A percentile compares a stretch with the other conserved stretches of the same genome.
Evolutionary conservation across 306 rosid species (phyloP).

Genomic region (Gillenia trifoliata): DNA sequence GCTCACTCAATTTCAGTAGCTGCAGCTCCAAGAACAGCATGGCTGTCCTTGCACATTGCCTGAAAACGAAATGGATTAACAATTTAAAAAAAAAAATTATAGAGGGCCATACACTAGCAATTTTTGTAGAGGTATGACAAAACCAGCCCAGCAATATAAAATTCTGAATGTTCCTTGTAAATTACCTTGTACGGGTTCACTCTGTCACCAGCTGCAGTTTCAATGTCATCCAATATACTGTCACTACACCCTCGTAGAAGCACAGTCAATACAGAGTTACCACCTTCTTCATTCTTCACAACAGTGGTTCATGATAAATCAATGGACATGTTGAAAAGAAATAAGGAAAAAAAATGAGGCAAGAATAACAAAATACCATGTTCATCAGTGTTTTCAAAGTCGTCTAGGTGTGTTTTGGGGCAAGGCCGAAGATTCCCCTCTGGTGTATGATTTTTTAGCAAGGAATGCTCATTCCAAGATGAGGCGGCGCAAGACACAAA

Average conservation of each 20-base stretch:
- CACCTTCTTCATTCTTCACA: conserved; percentile 80
- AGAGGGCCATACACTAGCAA: background rate
- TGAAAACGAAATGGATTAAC: conserved; percentile 31
- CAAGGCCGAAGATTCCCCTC: too few relatives aligned
- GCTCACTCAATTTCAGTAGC: conserved; percentile 95
- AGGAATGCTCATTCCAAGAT: too few relatives aligned
- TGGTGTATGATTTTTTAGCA: too few relatives aligned
- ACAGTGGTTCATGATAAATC: conserved; percentile 39
- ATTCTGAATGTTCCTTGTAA: background rate
- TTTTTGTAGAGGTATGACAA: background rate
- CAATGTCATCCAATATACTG: conserved; percentile 84
- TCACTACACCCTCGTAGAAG: conserved; percentile 75
- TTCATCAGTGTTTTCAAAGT: background rate
- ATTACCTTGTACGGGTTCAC: conserved; percentile 82
- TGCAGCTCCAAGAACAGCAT: conserved; percentile 82
- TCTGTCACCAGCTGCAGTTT: conserved; percentile 92
- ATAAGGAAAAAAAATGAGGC: background rate
- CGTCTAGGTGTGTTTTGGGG: too few relatives aligned
- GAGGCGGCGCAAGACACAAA: too few relatives aligned
- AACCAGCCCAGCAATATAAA: background rate
- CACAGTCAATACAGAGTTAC: conserved; percentile 74
- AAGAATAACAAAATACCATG: background rate
- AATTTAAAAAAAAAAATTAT: too few relatives aligned
- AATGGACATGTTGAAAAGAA: background rate
- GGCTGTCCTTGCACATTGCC: conserved; percentile 97